Percentiles rank a stretch among this genome's conserved stretches.
Evolutionary conservation across 1,139 yeast genomes (phyloP).

Genomic region (Pichia cactophila): DNA sequence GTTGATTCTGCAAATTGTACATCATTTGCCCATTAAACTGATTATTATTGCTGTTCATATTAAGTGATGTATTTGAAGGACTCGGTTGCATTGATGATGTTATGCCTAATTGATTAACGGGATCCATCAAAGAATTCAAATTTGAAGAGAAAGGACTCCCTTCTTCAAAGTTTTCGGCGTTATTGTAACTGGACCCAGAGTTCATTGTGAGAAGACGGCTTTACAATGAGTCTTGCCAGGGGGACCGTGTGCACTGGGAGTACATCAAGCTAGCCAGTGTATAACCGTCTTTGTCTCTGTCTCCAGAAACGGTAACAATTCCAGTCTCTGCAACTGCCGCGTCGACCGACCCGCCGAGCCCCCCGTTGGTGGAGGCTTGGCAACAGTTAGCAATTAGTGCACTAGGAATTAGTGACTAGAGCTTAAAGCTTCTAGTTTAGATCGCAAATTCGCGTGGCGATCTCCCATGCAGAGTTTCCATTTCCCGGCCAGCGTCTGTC

Average conservation of each 20-base stretch:
- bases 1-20: neutral
- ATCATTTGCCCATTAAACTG: neutral
- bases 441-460: too few species aligned
- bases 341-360: too few species aligned
- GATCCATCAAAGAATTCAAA: conserved; percentile 1
- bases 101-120: neutral
- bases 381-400: too few species aligned
- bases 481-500: too few species aligned
- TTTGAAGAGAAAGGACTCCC: conserved; percentile 2
- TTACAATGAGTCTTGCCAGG: neutral
- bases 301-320: too few species aligned
- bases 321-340: too few species aligned
- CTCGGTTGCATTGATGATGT: neutral
- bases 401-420: too few species aligned
- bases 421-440: too few species aligned
- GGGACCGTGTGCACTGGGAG: neutral
- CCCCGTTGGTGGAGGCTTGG: too few species aligned
- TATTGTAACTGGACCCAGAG: conserved; percentile 1
- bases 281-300: neutral
- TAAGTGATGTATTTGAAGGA: neutral
- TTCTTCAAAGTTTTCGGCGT: neutral
- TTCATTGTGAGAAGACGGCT: neutral
- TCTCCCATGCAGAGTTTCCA: too few species aligned
- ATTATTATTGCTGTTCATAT: neutral
- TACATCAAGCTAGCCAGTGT: too few species aligned